Percentiles rank a stretch among this genome's conserved stretches.
phyloP scores from a whole-genome alignment of 805 yeast species.

The Candida tammaniensis region DNA sequence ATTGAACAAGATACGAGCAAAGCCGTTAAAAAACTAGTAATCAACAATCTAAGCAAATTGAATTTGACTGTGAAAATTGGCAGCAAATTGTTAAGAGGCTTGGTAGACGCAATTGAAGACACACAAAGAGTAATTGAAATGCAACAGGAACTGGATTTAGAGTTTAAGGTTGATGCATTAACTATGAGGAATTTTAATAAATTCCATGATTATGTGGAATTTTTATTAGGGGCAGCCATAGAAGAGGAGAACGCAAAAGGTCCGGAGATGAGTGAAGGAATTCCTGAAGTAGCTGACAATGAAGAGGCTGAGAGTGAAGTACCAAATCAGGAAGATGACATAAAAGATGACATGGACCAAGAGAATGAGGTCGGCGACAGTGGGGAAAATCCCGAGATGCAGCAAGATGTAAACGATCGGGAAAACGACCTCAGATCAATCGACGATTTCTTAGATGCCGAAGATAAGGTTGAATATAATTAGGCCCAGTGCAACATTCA shows the following conservation, averaged over 20 bases:
- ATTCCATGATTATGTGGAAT: slow-evolving; percentile 25
- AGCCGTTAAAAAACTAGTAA: slow-evolving; percentile 49
- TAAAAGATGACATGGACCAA: not conserved
- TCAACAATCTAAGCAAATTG: slow-evolving; percentile 50
- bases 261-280: slow-evolving; percentile 7
- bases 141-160: slow-evolving; percentile 19
- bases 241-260: slow-evolving; percentile 10
- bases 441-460: slow-evolving; percentile 35
- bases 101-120: slow-evolving; percentile 31
- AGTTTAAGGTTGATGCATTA: slow-evolving; percentile 30
- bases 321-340: slow-evolving; percentile 1
- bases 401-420: slow-evolving; percentile 1
- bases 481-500: not conserved
- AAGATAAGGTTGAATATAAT: slow-evolving; percentile 34
- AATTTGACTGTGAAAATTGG: slow-evolving; percentile 27
- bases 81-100: slow-evolving; percentile 27
- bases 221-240: slow-evolving; percentile 21
- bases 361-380: not conserved
- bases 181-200: slow-evolving; percentile 30
- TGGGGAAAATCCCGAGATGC: slow-evolving; percentile 1
- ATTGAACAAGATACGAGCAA: slow-evolving; percentile 48
- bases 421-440: slow-evolving; percentile 16
- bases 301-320: slow-evolving; percentile 1
- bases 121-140: slow-evolving; percentile 25
- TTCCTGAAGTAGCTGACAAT: slow-evolving; percentile 1